Evolutionary conservation across 371 early-diverging fungal genomes (phyloP), one percentile per base, ranked within the genome.

Genomic region (Circinella minor): DNA sequence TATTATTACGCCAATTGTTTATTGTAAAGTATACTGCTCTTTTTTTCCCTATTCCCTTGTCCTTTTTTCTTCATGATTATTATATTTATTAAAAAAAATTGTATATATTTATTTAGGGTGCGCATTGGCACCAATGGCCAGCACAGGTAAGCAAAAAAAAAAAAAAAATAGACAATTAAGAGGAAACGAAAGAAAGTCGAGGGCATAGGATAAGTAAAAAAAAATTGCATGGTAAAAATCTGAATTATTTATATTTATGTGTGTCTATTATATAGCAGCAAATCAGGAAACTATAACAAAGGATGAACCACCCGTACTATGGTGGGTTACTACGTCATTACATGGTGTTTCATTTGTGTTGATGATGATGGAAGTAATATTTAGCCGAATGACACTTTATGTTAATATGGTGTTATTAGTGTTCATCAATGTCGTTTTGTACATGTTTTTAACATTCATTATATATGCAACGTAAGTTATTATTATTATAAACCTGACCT

Each of bases 1-100:
- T 55, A 80, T 88, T 43, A 72, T 87, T 18, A 87, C 87, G 20
- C 89, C 89, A 3, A 77, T 89, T 63, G 84, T 89, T 18, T 89
- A 75, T 65, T 89, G 89, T 51, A 51, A 51, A n/a, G 14, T 51
- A n/a, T 27, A 27, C 27, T 27, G 27, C 27, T 27, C 27, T 27
- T 27, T 27, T 27, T 27, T 27, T 27, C 2, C 27, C 27, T 27
- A 27, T 27, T 2, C 27, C 27, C 27, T 27, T 27, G 27, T 27
- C 27, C 27, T 27, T 27, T 27, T 27, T 27, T 27, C 2, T 27
- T 27, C 27, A 27, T 27, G 27, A 27, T 27, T 27, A 27, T 27
- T 27, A 27, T 27, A 27, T 27, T 27, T 27, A 27, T 27, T 27
- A 27, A 27, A 13, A 14, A 7, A 51, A 51, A 51, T 51, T 51